Conservation (phyloP, 75 land plant species). For the Ceratopteris richardii region DNA sequence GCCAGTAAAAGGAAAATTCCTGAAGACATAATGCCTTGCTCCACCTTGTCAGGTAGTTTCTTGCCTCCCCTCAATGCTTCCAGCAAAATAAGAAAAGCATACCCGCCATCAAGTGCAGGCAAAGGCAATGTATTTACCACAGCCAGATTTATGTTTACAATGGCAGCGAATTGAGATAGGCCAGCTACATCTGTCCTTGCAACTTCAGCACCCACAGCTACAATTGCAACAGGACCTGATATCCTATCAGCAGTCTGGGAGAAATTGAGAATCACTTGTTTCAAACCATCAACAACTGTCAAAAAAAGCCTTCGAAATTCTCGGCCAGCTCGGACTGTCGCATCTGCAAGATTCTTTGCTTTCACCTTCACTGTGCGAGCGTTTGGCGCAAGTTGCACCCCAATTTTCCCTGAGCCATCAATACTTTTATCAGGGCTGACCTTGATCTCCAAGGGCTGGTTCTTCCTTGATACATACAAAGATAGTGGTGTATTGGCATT, state of each 20-base stretch:
- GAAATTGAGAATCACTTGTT: constrained; percentile 76
- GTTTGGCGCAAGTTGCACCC: constrained; percentile 84
- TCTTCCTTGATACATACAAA: constrained; percentile 35
- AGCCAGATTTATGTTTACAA: constrained; percentile 86
- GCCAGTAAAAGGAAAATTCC: constrained; percentile 64
- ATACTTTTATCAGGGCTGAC: constrained; percentile 58
- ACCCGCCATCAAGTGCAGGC: constrained; percentile 92
- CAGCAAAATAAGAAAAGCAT: constrained; percentile 54
- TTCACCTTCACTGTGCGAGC: constrained; percentile 36
- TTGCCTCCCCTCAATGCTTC: constrained; percentile 87
- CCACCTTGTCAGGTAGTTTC: constrained; percentile 75
- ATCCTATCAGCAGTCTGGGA: constrained; percentile 71
- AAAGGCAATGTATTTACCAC: constrained; percentile 84
- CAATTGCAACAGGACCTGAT: constrained; percentile 92
- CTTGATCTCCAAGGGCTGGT: constrained; percentile 17
- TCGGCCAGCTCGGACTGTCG: constrained; percentile 32
- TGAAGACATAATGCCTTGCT: constrained; percentile 90
- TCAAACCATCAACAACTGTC: constrained; percentile 57
- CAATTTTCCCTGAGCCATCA: constrained; percentile 81
- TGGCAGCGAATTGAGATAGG: constrained; percentile 84
- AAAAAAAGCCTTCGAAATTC: constrained; percentile 58
- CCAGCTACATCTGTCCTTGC: constrained; percentile 70
- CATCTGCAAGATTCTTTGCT: constrained; percentile 44
- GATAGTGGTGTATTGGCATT: constrained; percentile 40
- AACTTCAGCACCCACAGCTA: constrained; percentile 95